Conservation (phyloP, 2,329 filamentous ascomycete species). For the Gaeumannomyces tritici region DNA sequence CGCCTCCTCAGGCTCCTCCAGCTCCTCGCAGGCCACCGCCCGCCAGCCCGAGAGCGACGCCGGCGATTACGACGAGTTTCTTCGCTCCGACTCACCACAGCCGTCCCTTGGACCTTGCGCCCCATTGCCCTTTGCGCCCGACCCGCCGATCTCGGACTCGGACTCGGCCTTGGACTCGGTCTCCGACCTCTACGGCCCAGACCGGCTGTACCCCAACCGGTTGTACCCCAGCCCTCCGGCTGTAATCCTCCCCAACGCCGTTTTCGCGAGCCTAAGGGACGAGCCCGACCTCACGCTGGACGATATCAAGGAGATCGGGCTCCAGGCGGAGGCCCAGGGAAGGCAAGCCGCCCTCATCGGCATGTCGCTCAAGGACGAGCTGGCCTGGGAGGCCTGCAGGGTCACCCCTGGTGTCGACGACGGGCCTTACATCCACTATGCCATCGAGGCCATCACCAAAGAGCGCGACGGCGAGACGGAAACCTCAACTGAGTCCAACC, state of each 20-base stretch:
- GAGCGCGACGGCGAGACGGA: constrained; percentile 48
- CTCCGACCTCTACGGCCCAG: constrained; percentile 33
- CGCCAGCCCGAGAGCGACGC: no score
- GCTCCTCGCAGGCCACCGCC: no score
- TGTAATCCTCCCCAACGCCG: constrained; percentile 15
- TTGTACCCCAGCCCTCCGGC: constrained; percentile 18
- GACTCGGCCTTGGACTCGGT: constrained; percentile 21
- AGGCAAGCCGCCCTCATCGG: constrained; percentile 5
- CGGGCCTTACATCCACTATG: constrained; percentile 80
- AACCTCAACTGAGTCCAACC: constrained; percentile 22
- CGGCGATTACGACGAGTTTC: no score
- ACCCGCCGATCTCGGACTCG: constrained; percentile 5
- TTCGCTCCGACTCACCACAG: no score
- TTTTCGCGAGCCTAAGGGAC: constrained; percentile 11
- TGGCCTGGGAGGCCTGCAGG: constrained; percentile 37
- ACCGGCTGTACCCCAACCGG: constrained; percentile 25
- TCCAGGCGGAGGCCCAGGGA: constrained; percentile 5
- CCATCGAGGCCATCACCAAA: constrained; percentile 76
- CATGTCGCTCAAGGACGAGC: constrained; percentile 38
- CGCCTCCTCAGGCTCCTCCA: no score
- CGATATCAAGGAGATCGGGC: constrained; percentile 9
- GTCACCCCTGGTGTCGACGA: constrained; percentile 75
- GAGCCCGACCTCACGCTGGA: constrained; percentile 10
- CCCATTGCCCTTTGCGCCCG: no score
- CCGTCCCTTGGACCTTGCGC: no score